Conservation (phyloP, 371 early-diverging fungal species). For the Mucor irregularis region DNA sequence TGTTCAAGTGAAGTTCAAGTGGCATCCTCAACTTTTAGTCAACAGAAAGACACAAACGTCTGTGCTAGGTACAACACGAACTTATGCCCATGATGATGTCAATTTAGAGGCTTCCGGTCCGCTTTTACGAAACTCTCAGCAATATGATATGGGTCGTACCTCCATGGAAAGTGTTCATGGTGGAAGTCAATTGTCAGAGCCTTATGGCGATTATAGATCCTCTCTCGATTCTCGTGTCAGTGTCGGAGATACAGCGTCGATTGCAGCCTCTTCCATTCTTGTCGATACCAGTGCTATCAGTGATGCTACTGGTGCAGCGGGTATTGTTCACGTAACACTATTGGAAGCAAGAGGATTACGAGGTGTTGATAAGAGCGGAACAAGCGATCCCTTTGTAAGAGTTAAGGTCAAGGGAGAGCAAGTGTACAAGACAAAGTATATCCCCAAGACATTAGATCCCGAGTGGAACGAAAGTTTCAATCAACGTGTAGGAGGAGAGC, state of each 20-base stretch:
- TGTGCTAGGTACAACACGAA: slow-evolving; percentile 30
- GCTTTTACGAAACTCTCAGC: background rate
- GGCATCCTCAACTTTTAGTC: slow-evolving; percentile 48
- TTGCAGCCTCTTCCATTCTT: slow-evolving; percentile 8
- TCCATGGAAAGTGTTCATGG: slow-evolving; percentile 9
- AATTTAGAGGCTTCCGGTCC: slow-evolving; percentile 26
- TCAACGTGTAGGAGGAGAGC: slow-evolving; percentile 35
- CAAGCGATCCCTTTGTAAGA: slow-evolving; percentile 64
- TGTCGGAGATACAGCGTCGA: slow-evolving; percentile 22
- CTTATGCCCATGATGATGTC: slow-evolving; percentile 14
- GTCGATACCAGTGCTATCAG: slow-evolving; percentile 15
- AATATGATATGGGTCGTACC: background rate
- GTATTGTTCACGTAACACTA: slow-evolving; percentile 50
- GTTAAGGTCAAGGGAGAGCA: slow-evolving; percentile 57
- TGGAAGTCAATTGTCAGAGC: background rate
- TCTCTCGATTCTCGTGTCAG: background rate
- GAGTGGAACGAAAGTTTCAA: slow-evolving; percentile 57
- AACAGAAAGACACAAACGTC: slow-evolving; percentile 46
- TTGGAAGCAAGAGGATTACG: slow-evolving; percentile 61
- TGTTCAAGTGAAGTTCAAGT: slow-evolving; percentile 39
- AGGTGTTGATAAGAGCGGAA: slow-evolving; percentile 64
- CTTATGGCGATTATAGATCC: background rate
- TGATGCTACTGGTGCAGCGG: slow-evolving; percentile 32
- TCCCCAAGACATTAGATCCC: slow-evolving; percentile 77
- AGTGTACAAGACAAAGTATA: slow-evolving; percentile 73